Evolutionary conservation across 768 basidiomycete genomes (phyloP).

Genomic region (Termitomyces sp.): DNA sequence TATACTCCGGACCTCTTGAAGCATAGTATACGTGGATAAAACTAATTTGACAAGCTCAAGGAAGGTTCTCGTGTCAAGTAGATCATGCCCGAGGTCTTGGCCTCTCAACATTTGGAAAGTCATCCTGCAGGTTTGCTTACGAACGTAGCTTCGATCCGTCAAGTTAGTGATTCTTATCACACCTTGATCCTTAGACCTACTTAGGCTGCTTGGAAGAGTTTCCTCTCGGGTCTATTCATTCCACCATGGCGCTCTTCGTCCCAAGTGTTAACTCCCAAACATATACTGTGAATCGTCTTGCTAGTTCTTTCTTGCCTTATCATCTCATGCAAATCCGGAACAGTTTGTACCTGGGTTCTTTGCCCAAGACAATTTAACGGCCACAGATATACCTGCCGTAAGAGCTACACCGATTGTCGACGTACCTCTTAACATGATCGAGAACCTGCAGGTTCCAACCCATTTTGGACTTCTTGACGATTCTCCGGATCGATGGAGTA

Average conservation of each 20-base stretch:
- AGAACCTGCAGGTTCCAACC: conserved; percentile 37
- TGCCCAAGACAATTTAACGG: conserved; percentile 29
- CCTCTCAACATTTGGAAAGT: background rate
- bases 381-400: conserved; percentile 23
- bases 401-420: conserved; percentile 4
- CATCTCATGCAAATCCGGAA: background rate
- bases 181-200: background rate
- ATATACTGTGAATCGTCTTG: background rate
- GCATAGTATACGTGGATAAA: too few species aligned
- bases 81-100: background rate
- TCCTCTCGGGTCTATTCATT: background rate
- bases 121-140: background rate
- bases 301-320: background rate
- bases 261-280: background rate
- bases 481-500: conserved; percentile 42
- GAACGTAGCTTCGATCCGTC: background rate
- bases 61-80: background rate
- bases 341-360: conserved; percentile 29
- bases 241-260: background rate
- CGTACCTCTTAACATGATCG: background rate
- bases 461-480: conserved; percentile 56
- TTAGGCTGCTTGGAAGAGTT: background rate
- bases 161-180: background rate
- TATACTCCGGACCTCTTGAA: background rate
- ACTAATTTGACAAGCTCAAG: too few species aligned